Percentiles rank a stretch among this genome's conserved stretches.
Conservation (phyloP, 73 alveolate species). For the Uronychia setigera region DNA sequence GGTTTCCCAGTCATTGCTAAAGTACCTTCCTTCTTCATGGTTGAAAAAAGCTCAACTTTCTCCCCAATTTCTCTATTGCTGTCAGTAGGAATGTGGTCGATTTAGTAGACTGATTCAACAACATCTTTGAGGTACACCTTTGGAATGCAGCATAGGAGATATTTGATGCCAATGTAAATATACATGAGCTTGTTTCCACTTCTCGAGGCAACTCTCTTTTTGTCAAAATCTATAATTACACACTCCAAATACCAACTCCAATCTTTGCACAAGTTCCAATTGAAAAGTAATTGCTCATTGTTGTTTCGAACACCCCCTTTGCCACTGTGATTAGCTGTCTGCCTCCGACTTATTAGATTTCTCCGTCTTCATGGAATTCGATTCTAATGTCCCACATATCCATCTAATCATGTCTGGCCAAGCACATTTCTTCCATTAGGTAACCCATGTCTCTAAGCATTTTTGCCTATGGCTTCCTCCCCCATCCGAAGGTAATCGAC, state of each 20-base stretch:
- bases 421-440: background rate
- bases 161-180: background rate
- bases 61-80: background rate
- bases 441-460: background rate
- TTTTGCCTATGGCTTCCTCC: background rate
- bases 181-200: background rate
- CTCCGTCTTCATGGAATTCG: background rate
- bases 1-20: background rate
- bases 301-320: background rate
- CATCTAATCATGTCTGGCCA: background rate
- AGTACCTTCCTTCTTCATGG: background rate
- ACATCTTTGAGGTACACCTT: background rate
- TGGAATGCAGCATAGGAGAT: background rate
- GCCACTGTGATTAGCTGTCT: background rate
- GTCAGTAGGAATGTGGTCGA: background rate
- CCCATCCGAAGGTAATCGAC: background rate
- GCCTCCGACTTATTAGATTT: background rate
- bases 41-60: background rate
- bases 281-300: background rate
- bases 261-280: background rate
- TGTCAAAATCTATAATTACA: background rate
- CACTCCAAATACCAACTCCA: background rate
- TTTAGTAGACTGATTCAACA: background rate
- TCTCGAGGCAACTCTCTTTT: background rate
- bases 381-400: background rate